phyloP scores from a whole-genome alignment of 805 yeast species.

The Barnettozyma wickerhamii region DNA sequence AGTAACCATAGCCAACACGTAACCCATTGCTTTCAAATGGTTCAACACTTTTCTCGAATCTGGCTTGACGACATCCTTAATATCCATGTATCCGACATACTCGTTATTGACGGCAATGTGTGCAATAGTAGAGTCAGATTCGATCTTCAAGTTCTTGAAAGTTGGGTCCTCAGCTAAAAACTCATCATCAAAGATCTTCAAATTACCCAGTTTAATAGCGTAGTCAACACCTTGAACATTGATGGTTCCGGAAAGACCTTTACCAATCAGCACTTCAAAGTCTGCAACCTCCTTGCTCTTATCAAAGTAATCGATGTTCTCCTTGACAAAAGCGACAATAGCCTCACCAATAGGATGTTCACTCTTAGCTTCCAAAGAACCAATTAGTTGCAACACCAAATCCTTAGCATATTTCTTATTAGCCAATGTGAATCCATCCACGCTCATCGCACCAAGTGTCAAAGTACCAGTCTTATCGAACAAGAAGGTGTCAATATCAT shows the following conservation, averaged over 20 bases:
- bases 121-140: conserved; percentile 41
- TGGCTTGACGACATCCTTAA: conserved; percentile 63
- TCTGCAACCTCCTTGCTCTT: conserved; percentile 12
- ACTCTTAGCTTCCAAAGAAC: conserved; percentile 58
- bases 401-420: conserved; percentile 9
- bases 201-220: conserved; percentile 51
- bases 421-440: conserved; percentile 23
- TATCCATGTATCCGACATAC: conserved; percentile 60
- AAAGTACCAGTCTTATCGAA: conserved; percentile 97
- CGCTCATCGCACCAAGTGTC: conserved; percentile 77
- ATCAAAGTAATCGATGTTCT: conserved; percentile 3
- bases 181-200: conserved; percentile 16
- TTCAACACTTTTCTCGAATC: conserved; percentile 60
- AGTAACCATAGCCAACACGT: conserved; percentile 77
- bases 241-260: conserved; percentile 31
- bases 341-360: conserved; percentile 91
- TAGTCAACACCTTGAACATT: conserved; percentile 20
- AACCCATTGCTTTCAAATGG: conserved; percentile 46
- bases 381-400: conserved; percentile 45
- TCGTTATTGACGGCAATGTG: conserved; percentile 54
- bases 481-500: conserved; percentile 57
- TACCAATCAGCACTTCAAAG: conserved; percentile 33
- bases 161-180: conserved; percentile 12
- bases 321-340: conserved; percentile 38
- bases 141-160: conserved; percentile 17